Evolutionary conservation across 768 basidiomycete species (phyloP).

Genomic region (Cubamyces lactineus): DNA sequence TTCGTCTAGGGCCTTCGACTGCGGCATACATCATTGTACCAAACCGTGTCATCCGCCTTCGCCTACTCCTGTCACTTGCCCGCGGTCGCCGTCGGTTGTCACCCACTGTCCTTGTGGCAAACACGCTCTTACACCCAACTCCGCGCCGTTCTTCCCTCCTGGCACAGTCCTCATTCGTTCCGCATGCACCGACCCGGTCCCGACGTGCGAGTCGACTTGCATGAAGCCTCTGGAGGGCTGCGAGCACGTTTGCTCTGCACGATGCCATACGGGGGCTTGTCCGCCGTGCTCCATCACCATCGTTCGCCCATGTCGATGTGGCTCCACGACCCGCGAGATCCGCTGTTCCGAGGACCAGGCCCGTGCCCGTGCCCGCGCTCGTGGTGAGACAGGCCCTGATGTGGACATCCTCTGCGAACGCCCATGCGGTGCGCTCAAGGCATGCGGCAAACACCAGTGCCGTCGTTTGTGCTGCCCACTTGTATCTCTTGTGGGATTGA

Average conservation of each 20-base stretch:
- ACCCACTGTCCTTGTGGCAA: constrained; percentile 86
- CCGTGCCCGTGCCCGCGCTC: constrained; percentile 33
- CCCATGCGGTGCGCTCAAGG: constrained; percentile 74
- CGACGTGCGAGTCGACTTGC: constrained; percentile 76
- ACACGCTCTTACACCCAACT: constrained; percentile 48
- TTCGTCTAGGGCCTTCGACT: constrained; percentile 64
- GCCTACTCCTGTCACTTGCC: constrained; percentile 60
- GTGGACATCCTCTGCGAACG: constrained; percentile 77
- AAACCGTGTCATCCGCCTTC: constrained; percentile 81
- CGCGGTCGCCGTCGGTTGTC: constrained; percentile 68
- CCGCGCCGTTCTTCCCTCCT: constrained; percentile 40
- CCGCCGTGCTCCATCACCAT: constrained; percentile 76
- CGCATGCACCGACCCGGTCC: constrained; percentile 75
- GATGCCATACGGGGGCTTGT: constrained; percentile 81
- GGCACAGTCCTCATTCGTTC: constrained; percentile 41
- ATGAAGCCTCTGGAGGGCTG: constrained; percentile 66
- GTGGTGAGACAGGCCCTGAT: constrained; percentile 31
- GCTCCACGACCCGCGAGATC: constrained; percentile 59
- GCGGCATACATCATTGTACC: constrained; percentile 74
- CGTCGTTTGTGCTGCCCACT: constrained; percentile 87
- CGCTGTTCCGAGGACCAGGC: constrained; percentile 54
- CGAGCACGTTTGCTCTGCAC: constrained; percentile 67
- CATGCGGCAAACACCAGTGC: constrained; percentile 89
- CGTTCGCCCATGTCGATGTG: constrained; percentile 86
- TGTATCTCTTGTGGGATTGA: constrained; percentile 55